Base-by-base conservation (phyloP, 2,329 filamentous ascomycete genomes). In the Metarhizium sp. region DNA sequence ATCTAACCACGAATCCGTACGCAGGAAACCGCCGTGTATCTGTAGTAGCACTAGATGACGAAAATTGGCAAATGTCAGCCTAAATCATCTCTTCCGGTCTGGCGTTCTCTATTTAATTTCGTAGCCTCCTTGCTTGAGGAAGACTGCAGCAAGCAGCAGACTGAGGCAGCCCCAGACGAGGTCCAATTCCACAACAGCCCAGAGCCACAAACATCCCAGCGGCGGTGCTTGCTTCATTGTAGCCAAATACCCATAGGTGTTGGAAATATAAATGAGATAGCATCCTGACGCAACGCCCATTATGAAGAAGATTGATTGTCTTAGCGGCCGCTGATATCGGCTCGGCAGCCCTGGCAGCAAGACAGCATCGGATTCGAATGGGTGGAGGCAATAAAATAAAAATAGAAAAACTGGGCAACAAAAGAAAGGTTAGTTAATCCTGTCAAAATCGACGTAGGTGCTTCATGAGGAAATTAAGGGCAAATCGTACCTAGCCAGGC, bases 171-270 rank as follows among this genome's bases (percentile, higher is more conserved):
- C 88, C 64, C 81, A 84, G 0, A 76, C 65, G 45, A 95, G 74
- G 55, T 90, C 80, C 72, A 96, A 79, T 73, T 99, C 94, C 50
- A 97, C 79, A 25, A 97, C 86, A 36, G 87, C 84, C 91, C 92
- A 97, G 4, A 97, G 80, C 92, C 92, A 97, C 18, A 97, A 70
- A 45, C 89, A 92, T 0, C 90, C 94, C 14, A 96, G 69, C 5
- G 91, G 85, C n/a, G 94, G 94, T 0, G 91, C 88, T 59, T 84
- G 85, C 74, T 96, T 95, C 90, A 97, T 92, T 20, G 95, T 85
- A 6, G 88, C 87, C 62, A 95, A 84, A 65, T 96, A 97, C 4
- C 86, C 83, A 60, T 85, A 82, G 34, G 76, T 79, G 65, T 96
- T 97, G 30, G 88, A 90, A 53, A 92, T 83, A 61, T 88, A 77